A percentile compares a stretch with the other conserved stretches of the same genome.
Evolutionary conservation across 805 yeast genomes (phyloP).

Genomic region (Metschnikowia borealis): DNA sequence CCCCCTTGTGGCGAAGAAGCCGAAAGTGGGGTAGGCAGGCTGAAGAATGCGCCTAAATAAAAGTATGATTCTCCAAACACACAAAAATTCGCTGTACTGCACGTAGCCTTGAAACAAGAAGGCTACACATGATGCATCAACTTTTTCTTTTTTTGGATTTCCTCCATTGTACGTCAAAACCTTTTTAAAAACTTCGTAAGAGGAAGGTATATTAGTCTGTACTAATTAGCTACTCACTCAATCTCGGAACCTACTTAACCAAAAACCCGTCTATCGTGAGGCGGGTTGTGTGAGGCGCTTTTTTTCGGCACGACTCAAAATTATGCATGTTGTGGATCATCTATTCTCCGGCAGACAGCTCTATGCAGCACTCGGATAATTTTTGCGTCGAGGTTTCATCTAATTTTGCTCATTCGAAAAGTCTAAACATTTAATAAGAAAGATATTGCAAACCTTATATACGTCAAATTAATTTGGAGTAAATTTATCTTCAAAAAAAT

Average conservation of each 20-base stretch:
- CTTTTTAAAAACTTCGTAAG: too few relatives aligned
- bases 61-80: not conserved
- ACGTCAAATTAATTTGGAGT: too few relatives aligned
- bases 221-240: too few relatives aligned
- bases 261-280: too few relatives aligned
- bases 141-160: not conserved
- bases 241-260: too few relatives aligned
- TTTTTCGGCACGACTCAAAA: not conserved
- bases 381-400: not conserved
- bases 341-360: constrained; percentile 1
- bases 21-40: not conserved
- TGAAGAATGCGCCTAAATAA: not conserved
- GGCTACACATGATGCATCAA: not conserved
- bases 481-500: too few relatives aligned
- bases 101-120: not conserved
- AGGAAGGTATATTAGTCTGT: not conserved
- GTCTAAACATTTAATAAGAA: not conserved
- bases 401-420: not conserved
- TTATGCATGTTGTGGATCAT: constrained; percentile 3
- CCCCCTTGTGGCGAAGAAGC: not conserved
- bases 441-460: not conserved
- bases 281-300: not conserved
- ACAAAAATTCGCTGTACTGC: not conserved
- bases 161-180: not conserved
- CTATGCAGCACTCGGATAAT: constrained; percentile 4